Evolutionary conservation across 306 rosid genomes (phyloP), one percentile per base, ranked within the genome.

Genomic region (Vigna nakashimae): DNA sequence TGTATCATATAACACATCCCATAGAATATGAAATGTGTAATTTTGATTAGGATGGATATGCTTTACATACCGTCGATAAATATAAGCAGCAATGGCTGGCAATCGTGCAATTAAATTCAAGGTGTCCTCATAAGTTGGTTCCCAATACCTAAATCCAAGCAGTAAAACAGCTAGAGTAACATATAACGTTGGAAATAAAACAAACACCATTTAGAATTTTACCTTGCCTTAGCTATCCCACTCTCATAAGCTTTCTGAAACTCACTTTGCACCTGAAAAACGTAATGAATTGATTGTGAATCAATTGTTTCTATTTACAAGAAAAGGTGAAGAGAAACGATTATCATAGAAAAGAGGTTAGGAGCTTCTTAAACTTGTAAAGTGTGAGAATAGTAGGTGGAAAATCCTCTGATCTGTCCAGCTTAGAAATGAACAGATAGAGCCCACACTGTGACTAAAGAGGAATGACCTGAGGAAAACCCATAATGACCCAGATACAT

Each of bases 41-140:
- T 30, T 30, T 75, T 51, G 69, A 43, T 40, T 66, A 70, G 69
- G 73, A 83, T 15, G 14, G 14, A 76, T 42, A 63, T 66, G 63
- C 59, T 82, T 51, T 76, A 82, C 92, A 73, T 79, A 96, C 99
- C 98, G 83, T 73, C 94, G 89, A 75, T 96, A 96, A 65, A 96
- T 83, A 76, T 96, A 96, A 48, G 99, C 91, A 84, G 99, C 99
- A 78, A 96, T 87, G 67, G 84, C 64, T 24, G 99, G 99, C 81
- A 92, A 72, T 74, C 87, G 96, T 69, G 99, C 98, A 88, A 96
- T 91, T 89, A 92, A 85, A 84, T 89, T 96, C 87, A 92, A 71
- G 65, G 87, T 86, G 82, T 96, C 99, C 89, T 96, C 96, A 71
- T 91, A 96, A 20, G 99, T 91, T 82, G 99, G 99, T 83, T 96